A percentile compares a stretch with the other conserved stretches of the same genome.
Conservation (phyloP, 2,329 filamentous ascomycete species). For the Tricladium varicosporioides region DNA sequence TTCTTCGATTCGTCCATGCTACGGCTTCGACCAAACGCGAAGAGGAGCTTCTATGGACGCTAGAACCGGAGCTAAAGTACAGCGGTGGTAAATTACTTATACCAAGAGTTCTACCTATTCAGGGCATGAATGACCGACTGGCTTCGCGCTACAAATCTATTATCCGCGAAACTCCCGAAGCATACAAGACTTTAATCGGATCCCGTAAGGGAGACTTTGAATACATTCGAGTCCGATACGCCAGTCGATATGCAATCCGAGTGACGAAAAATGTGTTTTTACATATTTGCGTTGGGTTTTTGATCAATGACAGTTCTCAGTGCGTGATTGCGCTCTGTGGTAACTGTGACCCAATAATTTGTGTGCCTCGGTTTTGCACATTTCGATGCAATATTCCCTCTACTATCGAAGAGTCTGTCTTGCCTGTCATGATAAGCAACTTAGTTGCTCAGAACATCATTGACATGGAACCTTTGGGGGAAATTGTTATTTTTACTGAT, state of each 20-base stretch:
- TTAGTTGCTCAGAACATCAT: no score
- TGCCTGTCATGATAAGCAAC: no score
- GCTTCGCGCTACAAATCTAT: background rate
- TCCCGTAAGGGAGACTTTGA: no score
- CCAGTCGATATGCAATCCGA: background rate
- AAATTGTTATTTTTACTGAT: no score
- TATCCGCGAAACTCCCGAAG: background rate
- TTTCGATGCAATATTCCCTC: no score
- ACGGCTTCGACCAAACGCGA: background rate
- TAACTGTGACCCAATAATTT: no score
- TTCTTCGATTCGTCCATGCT: background rate
- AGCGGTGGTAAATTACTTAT: background rate
- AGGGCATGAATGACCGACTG: background rate
- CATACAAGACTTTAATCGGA: no score
- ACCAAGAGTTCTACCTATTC: background rate
- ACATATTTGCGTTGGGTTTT: background rate
- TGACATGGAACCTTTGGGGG: no score
- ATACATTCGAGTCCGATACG: background rate
- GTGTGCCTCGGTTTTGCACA: no score
- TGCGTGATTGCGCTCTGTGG: background rate
- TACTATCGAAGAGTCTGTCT: no score
- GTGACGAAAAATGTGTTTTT: background rate
- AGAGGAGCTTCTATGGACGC: background rate
- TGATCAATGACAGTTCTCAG: background rate
- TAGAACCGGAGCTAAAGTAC: background rate